Conservation (phyloP, 1,139 yeast species). For the Geotrichum phurueaensis region DNA sequence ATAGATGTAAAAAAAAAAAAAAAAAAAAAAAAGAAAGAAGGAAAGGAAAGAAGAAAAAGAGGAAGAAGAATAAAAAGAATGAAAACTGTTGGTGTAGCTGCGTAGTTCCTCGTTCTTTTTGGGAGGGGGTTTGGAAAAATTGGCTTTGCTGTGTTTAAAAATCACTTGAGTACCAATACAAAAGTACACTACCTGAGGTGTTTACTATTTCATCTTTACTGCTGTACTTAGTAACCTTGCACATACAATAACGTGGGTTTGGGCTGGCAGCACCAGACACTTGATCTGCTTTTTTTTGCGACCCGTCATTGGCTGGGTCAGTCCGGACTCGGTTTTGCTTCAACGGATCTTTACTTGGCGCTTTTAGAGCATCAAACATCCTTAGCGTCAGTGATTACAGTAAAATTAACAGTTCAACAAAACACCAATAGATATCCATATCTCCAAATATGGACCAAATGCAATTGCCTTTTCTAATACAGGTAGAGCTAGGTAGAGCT, state of each 20-base stretch:
- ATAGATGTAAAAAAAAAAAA: background rate
- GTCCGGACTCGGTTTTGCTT: background rate
- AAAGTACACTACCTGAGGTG: background rate
- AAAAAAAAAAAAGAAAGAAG: conserved; percentile 4
- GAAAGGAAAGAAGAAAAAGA: background rate
- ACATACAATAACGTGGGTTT: background rate
- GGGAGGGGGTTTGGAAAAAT: background rate
- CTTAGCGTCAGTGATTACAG: too few relatives aligned
- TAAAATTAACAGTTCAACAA: too few relatives aligned
- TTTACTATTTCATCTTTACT: background rate
- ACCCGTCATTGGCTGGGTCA: background rate
- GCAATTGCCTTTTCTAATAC: too few relatives aligned
- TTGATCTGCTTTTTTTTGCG: background rate
- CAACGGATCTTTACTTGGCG: background rate
- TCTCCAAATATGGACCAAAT: too few relatives aligned
- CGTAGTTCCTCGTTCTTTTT: background rate
- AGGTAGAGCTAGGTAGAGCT: too few relatives aligned
- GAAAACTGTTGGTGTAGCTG: background rate
- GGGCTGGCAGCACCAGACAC: background rate
- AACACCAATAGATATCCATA: too few relatives aligned
- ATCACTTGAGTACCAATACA: background rate
- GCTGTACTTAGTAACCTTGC: background rate
- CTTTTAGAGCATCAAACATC: too few relatives aligned
- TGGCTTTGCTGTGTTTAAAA: conserved; percentile 6
- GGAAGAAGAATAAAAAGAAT: background rate